These are phyloP conservation scores for Candida loeiensis DNA, from an alignment of 805 yeast species.

Conservation along the genomic window DNA sequence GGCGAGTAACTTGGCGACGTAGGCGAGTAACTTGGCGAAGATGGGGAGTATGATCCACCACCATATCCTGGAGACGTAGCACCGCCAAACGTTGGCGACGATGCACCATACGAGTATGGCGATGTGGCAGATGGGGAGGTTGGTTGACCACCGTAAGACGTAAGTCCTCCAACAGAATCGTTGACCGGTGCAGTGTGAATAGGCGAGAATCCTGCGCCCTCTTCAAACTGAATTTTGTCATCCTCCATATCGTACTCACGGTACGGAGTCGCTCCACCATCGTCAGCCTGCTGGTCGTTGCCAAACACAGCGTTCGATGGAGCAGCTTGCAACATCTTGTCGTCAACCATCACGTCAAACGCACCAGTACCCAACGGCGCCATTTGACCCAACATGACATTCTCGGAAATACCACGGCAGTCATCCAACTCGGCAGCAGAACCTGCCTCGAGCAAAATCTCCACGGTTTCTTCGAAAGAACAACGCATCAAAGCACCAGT, in stretches of 20 bases:
- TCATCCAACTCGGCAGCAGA: slow-evolving; percentile 97
- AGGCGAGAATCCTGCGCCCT: slow-evolving; percentile 89
- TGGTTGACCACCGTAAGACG: slow-evolving; percentile 77
- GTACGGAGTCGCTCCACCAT: slow-evolving; percentile 91
- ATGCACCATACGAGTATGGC: slow-evolving; percentile 50
- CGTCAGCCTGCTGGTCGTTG: slow-evolving; percentile 31
- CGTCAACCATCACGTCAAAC: slow-evolving; percentile 93
- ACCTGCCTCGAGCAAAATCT: slow-evolving; percentile 95
- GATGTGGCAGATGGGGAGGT: slow-evolving; percentile 51
- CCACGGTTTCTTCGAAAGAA: slow-evolving; percentile 98
- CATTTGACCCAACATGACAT: slow-evolving; percentile 95
- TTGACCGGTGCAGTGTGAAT: slow-evolving; percentile 82
- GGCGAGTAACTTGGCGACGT: slow-evolving; percentile 76
- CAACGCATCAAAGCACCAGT: slow-evolving; percentile 99
- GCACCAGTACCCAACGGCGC: slow-evolving; percentile 99
- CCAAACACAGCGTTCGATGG: slow-evolving; percentile 47
- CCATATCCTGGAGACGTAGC: slow-evolving; percentile 44
- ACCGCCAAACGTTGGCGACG: slow-evolving; percentile 53
- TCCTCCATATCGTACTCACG: slow-evolving; percentile 61
- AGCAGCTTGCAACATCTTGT: slow-evolving; percentile 67
- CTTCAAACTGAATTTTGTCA: slow-evolving; percentile 59
- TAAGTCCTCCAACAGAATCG: slow-evolving; percentile 76
- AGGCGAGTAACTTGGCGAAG: slow-evolving; percentile 59
- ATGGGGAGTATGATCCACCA: slow-evolving; percentile 51
- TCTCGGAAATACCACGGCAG: slow-evolving; percentile 97